phyloP scores from a whole-genome alignment of 352 stramenopile species.

The Pythium monospermum region DNA sequence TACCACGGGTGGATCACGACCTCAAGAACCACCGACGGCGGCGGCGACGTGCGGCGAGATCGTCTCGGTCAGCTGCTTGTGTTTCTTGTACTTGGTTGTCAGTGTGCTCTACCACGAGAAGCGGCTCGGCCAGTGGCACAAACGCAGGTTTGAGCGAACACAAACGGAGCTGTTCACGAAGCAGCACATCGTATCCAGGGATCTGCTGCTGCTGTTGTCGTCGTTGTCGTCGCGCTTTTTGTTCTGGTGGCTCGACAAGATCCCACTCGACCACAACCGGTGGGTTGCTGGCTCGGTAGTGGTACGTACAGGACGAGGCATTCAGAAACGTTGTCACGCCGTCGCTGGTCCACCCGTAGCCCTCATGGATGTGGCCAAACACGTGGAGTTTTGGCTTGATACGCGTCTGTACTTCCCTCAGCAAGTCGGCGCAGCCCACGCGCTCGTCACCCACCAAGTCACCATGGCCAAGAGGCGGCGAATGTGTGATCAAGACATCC shows the following conservation, averaged over 20 bases:
- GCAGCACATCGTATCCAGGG: slow-evolving; percentile 42
- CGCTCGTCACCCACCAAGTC: slow-evolving; percentile 50
- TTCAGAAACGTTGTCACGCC: slow-evolving; percentile 85
- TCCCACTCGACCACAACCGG: slow-evolving; percentile 55
- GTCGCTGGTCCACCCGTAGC: slow-evolving; percentile 65
- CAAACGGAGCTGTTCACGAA: slow-evolving; percentile 56
- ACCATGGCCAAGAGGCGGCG: slow-evolving; percentile 71
- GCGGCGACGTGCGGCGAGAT: no score
- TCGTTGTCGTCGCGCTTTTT: no score
- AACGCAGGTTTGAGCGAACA: slow-evolving; percentile 64
- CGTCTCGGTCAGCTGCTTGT: no score
- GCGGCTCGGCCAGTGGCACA: no score
- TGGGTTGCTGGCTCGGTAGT: slow-evolving; percentile 68
- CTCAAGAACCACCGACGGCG: no score
- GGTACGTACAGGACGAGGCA: slow-evolving; percentile 68
- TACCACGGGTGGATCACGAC: no score
- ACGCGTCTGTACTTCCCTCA: slow-evolving; percentile 56
- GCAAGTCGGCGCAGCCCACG: slow-evolving; percentile 75
- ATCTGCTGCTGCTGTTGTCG: no score
- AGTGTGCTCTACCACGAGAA: no score
- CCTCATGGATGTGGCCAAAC: slow-evolving; percentile 90
- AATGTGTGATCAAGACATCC: slow-evolving; percentile 88
- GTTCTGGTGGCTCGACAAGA: no score
- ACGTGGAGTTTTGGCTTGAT: slow-evolving; percentile 77
- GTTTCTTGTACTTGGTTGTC: no score